phyloP scores from a whole-genome alignment of 495 filamentous ascomycete species.

The Talaromyces liani region DNA sequence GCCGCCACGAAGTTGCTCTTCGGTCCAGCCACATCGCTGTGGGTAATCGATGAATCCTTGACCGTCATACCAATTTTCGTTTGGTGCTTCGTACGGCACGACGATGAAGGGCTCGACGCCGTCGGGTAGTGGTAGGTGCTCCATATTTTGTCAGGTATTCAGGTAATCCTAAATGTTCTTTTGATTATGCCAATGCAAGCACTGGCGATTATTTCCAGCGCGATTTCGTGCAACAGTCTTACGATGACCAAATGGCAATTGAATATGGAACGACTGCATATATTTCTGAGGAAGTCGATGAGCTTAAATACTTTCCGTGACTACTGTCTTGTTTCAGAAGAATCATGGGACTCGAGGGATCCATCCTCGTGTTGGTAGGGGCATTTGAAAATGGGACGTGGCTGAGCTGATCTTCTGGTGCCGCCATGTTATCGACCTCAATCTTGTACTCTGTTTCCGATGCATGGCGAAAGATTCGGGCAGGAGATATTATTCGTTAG shows the following conservation, averaged over 20 bases:
- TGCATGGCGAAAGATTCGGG: neutral
- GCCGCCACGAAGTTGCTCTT: conserved; percentile 3
- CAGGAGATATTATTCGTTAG: neutral
- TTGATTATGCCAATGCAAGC: no score
- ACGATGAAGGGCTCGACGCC: neutral
- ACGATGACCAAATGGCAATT: no score
- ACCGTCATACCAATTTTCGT: neutral
- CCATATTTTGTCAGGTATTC: neutral
- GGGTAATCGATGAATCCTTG: conserved; percentile 1
- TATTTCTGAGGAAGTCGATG: neutral
- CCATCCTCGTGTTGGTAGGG: neutral
- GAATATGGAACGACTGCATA: no score
- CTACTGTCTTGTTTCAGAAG: neutral
- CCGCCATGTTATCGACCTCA: neutral
- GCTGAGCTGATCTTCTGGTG: neutral
- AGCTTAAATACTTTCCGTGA: neutral
- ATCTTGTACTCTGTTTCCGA: neutral
- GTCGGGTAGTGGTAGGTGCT: neutral
- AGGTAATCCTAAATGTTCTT: no score
- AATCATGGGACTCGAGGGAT: neutral
- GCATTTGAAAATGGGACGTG: neutral
- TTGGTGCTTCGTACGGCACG: conserved; percentile 1
- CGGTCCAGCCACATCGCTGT: neutral
- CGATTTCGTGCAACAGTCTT: no score
- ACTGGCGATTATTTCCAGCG: no score